A percentile compares a stretch with the other conserved stretches of the same genome.
Conservation (phyloP, 2,329 filamentous ascomycete genomes). For the Niveomyces coronatus region DNA sequence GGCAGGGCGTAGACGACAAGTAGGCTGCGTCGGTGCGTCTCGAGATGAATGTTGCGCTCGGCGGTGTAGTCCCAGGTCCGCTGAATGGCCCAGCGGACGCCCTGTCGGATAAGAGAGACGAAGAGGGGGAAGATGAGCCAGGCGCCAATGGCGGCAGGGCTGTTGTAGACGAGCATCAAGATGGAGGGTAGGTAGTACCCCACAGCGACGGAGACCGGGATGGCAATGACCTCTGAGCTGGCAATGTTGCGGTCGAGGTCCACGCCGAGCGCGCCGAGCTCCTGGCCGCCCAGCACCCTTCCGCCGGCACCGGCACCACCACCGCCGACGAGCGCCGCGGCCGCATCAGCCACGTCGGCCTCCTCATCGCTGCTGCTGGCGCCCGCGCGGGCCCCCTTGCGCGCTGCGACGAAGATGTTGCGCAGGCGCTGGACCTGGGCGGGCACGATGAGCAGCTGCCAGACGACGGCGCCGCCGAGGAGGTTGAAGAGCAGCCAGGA, state of each 20-base stretch:
- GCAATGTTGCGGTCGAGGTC: slow-evolving; percentile 27
- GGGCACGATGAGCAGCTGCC: slow-evolving; percentile 41
- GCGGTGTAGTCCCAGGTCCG: slow-evolving; percentile 17
- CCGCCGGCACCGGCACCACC: too few species aligned
- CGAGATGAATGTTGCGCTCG: slow-evolving; percentile 29
- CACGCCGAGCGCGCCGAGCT: slow-evolving; percentile 10
- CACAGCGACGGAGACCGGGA: slow-evolving; percentile 36
- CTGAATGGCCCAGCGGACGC: slow-evolving; percentile 20
- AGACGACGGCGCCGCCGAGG: slow-evolving; percentile 38
- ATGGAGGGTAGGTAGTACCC: slow-evolving; percentile 38
- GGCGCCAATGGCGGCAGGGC: slow-evolving; percentile 26
- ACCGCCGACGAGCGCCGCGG: too few species aligned
- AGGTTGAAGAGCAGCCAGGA: slow-evolving; percentile 40
- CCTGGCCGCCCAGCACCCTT: too few species aligned
- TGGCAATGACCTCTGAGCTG: slow-evolving; percentile 45
- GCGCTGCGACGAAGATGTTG: slow-evolving; percentile 21
- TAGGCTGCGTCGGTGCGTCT: slow-evolving; percentile 28
- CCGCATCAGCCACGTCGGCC: too few species aligned
- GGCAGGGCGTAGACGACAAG: slow-evolving; percentile 35
- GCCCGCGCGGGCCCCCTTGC: slow-evolving; percentile 2
- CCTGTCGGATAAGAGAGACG: slow-evolving; percentile 33
- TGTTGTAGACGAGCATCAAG: slow-evolving; percentile 33
- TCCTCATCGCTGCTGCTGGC: slow-evolving; percentile 13
- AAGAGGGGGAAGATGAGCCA: slow-evolving; percentile 45
- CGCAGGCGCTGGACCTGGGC: slow-evolving; percentile 35